phyloP scores from a whole-genome alignment of 805 yeast genomes.

The baker's yeast (Saccharomyces cerevisiae) region DNA sequence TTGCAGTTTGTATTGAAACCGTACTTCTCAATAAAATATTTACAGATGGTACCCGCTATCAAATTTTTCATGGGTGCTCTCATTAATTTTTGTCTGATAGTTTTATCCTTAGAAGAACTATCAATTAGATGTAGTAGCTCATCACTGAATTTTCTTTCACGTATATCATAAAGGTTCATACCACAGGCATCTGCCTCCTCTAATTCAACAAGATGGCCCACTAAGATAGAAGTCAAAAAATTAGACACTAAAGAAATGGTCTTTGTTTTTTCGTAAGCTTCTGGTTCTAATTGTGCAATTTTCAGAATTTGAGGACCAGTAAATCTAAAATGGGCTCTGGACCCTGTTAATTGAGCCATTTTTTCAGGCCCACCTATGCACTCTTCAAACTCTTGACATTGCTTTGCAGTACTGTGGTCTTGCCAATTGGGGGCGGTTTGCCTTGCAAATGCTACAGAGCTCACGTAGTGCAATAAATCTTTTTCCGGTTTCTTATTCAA shows the following conservation, averaged over 20 bases:
- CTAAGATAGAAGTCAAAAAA: constrained; percentile 62
- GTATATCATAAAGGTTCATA: constrained; percentile 76
- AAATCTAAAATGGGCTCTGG: constrained; percentile 80
- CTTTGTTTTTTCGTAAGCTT: constrained; percentile 45
- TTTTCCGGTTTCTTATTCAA: constrained; percentile 25
- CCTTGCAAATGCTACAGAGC: constrained; percentile 48
- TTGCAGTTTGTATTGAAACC: constrained; percentile 52
- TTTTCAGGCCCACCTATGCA: constrained; percentile 48
- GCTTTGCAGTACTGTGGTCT: constrained; percentile 77
- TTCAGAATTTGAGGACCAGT: constrained; percentile 90
- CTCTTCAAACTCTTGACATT: constrained; percentile 52
- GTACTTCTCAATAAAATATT: constrained; percentile 56
- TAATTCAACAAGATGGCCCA: constrained; percentile 54
- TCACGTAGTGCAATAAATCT: constrained; percentile 40
- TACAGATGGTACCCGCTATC: constrained; percentile 40
- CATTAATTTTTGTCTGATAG: constrained; percentile 29
- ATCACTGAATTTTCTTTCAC: constrained; percentile 46
- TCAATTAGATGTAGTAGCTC: constrained; percentile 40
- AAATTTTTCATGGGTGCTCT: constrained; percentile 30
- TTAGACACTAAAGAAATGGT: constrained; percentile 71
- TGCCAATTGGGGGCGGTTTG: constrained; percentile 86
- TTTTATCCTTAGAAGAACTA: constrained; percentile 13
- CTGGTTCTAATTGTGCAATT: constrained; percentile 44
- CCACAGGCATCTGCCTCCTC: constrained; percentile 91
- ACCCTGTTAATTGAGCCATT: constrained; percentile 68